A percentile compares a stretch with the other conserved stretches of the same genome.
These are phyloP conservation scores for Ophiostoma piceae DNA, from an alignment of 2,329 filamentous ascomycete genomes.

Conservation along the genomic window DNA sequence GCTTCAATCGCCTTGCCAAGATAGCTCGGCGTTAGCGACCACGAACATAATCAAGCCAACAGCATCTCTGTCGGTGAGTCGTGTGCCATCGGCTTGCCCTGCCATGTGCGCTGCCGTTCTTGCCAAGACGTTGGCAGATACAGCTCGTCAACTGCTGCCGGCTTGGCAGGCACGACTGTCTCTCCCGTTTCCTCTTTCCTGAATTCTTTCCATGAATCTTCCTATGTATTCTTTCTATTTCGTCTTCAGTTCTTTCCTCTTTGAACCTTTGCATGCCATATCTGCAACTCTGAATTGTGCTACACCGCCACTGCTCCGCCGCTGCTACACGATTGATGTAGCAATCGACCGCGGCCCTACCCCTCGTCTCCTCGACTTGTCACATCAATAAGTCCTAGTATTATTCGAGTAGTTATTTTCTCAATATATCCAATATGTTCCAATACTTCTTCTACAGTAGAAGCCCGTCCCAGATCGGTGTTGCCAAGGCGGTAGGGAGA, in stretches of 20 bases:
- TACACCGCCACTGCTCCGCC: background rate
- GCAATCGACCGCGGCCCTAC: background rate
- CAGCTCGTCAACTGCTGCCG: background rate
- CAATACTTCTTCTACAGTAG: background rate
- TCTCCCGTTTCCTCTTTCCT: background rate
- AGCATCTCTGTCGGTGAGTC: background rate
- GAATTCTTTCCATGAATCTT: background rate
- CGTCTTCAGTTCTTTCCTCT: too few species aligned
- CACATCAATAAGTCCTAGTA: too few species aligned
- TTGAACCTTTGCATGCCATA: too few species aligned
- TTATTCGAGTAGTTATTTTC: background rate
- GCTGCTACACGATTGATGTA: background rate
- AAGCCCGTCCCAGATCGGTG: slow-evolving; percentile 3
- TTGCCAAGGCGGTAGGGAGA: slow-evolving; percentile 19
- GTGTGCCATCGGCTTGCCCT: background rate
- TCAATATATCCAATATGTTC: too few species aligned
- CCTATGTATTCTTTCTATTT: background rate
- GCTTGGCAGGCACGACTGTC: slow-evolving; percentile 3
- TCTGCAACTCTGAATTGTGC: background rate
- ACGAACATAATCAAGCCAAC: too few species aligned
- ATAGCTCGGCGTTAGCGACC: background rate
- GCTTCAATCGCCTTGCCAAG: background rate
- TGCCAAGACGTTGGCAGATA: slow-evolving; percentile 3
- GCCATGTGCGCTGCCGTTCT: background rate
- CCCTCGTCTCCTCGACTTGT: background rate